Conservation (phyloP, 805 yeast genomes). For the Schwanniomyces vanrijiae region DNA sequence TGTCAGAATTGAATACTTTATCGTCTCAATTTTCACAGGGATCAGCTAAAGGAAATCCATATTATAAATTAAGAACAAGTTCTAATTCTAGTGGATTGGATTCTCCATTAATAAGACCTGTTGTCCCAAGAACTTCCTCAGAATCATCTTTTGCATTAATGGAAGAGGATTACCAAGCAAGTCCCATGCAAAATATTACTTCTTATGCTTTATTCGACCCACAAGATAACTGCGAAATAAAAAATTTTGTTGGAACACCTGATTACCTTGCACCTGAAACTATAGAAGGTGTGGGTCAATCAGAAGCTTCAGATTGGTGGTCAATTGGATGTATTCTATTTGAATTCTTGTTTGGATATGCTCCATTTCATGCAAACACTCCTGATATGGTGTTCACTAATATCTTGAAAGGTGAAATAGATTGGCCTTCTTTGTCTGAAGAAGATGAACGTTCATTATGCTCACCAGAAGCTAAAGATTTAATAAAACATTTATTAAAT, state of each 20-base stretch:
- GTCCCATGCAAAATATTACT: constrained; percentile 26
- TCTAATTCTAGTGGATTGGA: constrained; percentile 44
- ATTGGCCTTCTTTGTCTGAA: constrained; percentile 75
- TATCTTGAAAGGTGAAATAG: constrained; percentile 68
- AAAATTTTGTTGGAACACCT: constrained; percentile 92
- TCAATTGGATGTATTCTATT: constrained; percentile 93
- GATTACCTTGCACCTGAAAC: constrained; percentile 98
- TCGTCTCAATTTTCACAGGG: background rate
- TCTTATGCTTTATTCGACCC: constrained; percentile 76
- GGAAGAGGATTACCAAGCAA: constrained; percentile 47
- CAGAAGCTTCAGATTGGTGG: constrained; percentile 97
- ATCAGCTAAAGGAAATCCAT: constrained; percentile 5
- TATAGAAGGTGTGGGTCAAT: constrained; percentile 79
- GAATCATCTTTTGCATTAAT: constrained; percentile 57
- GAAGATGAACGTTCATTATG: constrained; percentile 56
- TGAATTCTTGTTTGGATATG: constrained; percentile 88
- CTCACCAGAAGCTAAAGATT: constrained; percentile 68
- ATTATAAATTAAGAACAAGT: constrained; percentile 11
- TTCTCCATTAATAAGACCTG: constrained; percentile 51
- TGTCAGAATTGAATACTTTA: constrained; percentile 8
- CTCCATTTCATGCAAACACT: constrained; percentile 86
- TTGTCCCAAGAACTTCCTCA: constrained; percentile 48
- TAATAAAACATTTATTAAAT: constrained; percentile 61
- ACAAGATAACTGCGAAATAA: constrained; percentile 47
- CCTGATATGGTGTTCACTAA: constrained; percentile 83